phyloP scores from a whole-genome alignment of 768 basidiomycete species.

The Xerocomellus dryophilus region DNA sequence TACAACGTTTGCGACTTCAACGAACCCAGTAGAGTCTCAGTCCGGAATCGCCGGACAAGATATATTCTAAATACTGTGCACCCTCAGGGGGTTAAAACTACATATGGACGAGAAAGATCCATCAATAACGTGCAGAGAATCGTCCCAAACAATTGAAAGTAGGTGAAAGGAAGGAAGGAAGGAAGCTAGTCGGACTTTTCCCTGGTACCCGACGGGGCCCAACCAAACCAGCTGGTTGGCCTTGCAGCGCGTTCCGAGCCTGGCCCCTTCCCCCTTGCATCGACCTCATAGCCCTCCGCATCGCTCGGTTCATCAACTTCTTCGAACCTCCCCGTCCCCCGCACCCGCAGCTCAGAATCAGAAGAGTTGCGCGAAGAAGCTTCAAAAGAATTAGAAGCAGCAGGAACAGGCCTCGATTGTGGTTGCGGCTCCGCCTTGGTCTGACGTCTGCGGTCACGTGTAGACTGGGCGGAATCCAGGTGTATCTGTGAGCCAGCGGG shows the following conservation, averaged over 20 bases:
- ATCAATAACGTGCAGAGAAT: neutral
- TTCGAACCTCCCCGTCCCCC: slow-evolving; percentile 53
- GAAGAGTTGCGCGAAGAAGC: slow-evolving; percentile 40
- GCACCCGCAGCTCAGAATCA: slow-evolving; percentile 44
- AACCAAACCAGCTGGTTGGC: slow-evolving; percentile 35
- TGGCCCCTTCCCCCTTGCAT: slow-evolving; percentile 15
- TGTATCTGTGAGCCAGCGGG: slow-evolving; percentile 31
- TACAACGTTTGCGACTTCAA: too few species aligned
- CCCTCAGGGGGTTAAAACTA: neutral
- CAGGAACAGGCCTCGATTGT: slow-evolving; percentile 31
- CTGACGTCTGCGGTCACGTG: slow-evolving; percentile 47
- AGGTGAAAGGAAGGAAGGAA: neutral
- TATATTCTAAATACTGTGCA: slow-evolving; percentile 10
- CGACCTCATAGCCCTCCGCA: slow-evolving; percentile 57
- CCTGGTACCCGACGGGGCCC: slow-evolving; percentile 28
- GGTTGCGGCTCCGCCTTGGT: slow-evolving; percentile 48
- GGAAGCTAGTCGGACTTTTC: slow-evolving; percentile 21
- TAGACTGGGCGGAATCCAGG: slow-evolving; percentile 26
- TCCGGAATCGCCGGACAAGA: neutral
- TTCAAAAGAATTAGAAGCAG: slow-evolving; percentile 32
- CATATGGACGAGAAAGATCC: neutral
- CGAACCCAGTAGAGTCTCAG: neutral
- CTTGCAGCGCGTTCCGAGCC: slow-evolving; percentile 23
- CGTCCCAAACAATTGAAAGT: neutral
- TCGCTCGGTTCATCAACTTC: slow-evolving; percentile 73